These are phyloP conservation scores for Ceratocystis albifundus DNA, from an alignment of 2,329 filamentous ascomycete species.

Conservation along the genomic window DNA sequence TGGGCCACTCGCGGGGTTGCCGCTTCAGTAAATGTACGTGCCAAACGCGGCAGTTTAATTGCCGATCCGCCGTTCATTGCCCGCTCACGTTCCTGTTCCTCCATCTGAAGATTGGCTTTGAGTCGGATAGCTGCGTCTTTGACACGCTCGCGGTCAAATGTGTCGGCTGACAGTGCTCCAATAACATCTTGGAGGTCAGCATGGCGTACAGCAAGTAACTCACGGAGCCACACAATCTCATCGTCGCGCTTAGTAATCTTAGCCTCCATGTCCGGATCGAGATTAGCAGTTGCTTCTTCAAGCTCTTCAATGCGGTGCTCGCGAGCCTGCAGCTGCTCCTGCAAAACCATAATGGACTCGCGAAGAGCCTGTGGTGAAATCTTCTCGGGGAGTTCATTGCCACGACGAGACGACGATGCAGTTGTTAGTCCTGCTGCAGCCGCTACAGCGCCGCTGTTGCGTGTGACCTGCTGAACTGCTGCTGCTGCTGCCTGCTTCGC, in stretches of 20 bases:
- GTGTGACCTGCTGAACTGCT: slow-evolving; percentile 63
- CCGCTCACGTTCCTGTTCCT: slow-evolving; percentile 86
- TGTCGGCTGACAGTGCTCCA: slow-evolving; percentile 58
- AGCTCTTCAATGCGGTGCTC: slow-evolving; percentile 83
- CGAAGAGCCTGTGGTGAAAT: slow-evolving; percentile 89
- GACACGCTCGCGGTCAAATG: slow-evolving; percentile 66
- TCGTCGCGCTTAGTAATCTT: slow-evolving; percentile 88
- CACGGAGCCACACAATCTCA: slow-evolving; percentile 88
- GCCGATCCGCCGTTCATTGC: slow-evolving; percentile 59
- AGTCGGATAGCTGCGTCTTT: slow-evolving; percentile 87
- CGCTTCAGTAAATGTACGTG: slow-evolving; percentile 41
- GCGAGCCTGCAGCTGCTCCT: slow-evolving; percentile 91
- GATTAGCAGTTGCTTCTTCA: slow-evolving; percentile 54
- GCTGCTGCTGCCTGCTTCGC: slow-evolving; percentile 77
- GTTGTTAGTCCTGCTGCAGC: slow-evolving; percentile 20
- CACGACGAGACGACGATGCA: not conserved
- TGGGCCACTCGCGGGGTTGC: slow-evolving; percentile 74
- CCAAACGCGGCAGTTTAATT: slow-evolving; percentile 61
- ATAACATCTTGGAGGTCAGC: slow-evolving; percentile 92
- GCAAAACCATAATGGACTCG: slow-evolving; percentile 89
- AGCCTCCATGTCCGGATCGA: slow-evolving; percentile 63
- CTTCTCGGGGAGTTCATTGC: slow-evolving; percentile 56
- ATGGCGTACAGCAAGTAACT: slow-evolving; percentile 79
- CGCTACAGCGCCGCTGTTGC: slow-evolving; percentile 33
- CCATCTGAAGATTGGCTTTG: slow-evolving; percentile 92